A percentile compares a stretch with the other conserved stretches of the same genome.
Conservation (phyloP, 768 basidiomycete species). For the Russula sp. region DNA sequence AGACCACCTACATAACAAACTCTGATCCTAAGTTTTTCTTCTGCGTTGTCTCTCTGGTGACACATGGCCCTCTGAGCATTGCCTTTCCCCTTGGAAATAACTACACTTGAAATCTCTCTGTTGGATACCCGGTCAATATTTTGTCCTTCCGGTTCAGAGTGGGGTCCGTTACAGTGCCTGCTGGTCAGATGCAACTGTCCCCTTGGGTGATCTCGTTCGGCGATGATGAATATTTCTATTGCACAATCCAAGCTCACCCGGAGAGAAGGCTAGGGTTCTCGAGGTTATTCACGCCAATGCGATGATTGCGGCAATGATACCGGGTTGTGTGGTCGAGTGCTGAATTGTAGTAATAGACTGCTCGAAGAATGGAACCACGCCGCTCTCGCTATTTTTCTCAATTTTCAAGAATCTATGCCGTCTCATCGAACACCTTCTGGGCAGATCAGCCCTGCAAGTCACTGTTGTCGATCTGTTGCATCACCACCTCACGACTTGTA, state of each 20-base stretch:
- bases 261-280: slow-evolving; percentile 3
- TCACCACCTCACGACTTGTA: not conserved
- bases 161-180: slow-evolving; percentile 31
- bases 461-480: not conserved
- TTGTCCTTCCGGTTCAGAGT: slow-evolving; percentile 33
- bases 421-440: too few species aligned
- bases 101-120: slow-evolving; percentile 33
- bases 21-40: not conserved
- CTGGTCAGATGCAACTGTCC: slow-evolving; percentile 22
- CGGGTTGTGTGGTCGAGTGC: too few species aligned
- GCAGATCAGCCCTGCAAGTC: slow-evolving; percentile 49
- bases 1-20: not conserved
- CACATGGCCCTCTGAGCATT: slow-evolving; percentile 30
- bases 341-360: too few species aligned
- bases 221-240: not conserved
- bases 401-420: too few species aligned
- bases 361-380: too few species aligned
- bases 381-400: too few species aligned
- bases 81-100: slow-evolving; percentile 28
- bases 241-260: too few species aligned
- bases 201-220: too few species aligned
- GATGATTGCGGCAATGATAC: not conserved
- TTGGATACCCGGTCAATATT: slow-evolving; percentile 32
- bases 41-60: slow-evolving; percentile 31
- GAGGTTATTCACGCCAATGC: not conserved